Evolutionary conservation across 495 filamentous ascomycete genomes (phyloP).

Genomic region (Zalerion maritima): DNA sequence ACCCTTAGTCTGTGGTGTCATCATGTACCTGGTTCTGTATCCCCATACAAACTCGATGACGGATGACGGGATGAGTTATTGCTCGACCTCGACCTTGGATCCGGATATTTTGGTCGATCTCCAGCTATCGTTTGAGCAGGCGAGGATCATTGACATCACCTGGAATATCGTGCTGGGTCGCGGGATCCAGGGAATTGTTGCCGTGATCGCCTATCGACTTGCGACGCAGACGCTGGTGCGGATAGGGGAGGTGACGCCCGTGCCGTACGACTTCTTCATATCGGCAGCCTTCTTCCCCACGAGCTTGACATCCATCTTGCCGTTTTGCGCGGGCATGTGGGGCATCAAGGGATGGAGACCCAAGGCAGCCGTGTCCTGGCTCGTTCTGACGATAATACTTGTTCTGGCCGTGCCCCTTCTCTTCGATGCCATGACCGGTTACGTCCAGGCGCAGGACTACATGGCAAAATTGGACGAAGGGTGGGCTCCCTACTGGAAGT

Average conservation of each 20-base stretch:
- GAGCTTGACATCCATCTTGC: constrained; percentile 1
- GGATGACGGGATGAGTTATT: too few relatives aligned
- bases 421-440: too few relatives aligned
- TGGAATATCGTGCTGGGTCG: constrained; percentile 8
- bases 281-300: constrained; percentile 1
- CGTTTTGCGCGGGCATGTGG: constrained; percentile 1
- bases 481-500: too few relatives aligned
- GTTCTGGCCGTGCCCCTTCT: too few relatives aligned
- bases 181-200: constrained; percentile 3
- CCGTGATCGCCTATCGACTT: constrained; percentile 3
- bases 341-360: constrained; percentile 2
- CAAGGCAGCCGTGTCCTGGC: constrained; percentile 3
- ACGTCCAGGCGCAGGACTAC: too few relatives aligned
- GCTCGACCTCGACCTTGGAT: too few relatives aligned
- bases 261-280: constrained; percentile 5
- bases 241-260: neutral
- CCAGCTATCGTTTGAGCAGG: constrained; percentile 3
- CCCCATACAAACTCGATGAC: too few relatives aligned
- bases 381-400: constrained; percentile 2
- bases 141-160: constrained; percentile 5
- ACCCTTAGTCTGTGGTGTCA: too few relatives aligned
- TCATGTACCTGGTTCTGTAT: too few relatives aligned
- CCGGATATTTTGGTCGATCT: too few relatives aligned
- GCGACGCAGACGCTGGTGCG: constrained; percentile 4
- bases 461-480: too few relatives aligned